Conservation (phyloP, 2,329 filamentous ascomycete genomes). For the Leptographium flavum region DNA sequence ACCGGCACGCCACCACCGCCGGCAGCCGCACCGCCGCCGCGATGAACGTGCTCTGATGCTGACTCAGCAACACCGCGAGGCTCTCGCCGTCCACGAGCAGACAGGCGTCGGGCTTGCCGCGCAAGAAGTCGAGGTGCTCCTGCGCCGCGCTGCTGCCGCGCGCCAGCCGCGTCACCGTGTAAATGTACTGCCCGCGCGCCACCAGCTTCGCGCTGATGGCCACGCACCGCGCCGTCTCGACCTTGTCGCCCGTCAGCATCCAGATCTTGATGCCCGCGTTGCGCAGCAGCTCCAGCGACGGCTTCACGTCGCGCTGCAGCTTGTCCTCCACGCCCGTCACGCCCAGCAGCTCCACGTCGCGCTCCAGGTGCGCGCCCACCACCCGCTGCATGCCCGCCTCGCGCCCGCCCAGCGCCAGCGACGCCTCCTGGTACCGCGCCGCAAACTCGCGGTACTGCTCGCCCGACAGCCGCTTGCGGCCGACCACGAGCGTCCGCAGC, state of each 20-base stretch:
- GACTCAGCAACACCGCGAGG: slow-evolving; percentile 64
- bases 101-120: slow-evolving; percentile 74
- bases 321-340: slow-evolving; percentile 98
- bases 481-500: slow-evolving; percentile 82
- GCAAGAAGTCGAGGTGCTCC: slow-evolving; percentile 76
- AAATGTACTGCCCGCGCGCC: slow-evolving; percentile 84
- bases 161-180: slow-evolving; percentile 77
- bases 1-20: slow-evolving; percentile 89
- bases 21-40: slow-evolving; percentile 75
- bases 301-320: slow-evolving; percentile 88
- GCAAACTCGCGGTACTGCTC: slow-evolving; percentile 75
- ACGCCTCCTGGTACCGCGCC: slow-evolving; percentile 60
- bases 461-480: slow-evolving; percentile 69
- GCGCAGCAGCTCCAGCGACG: slow-evolving; percentile 81
- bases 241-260: slow-evolving; percentile 99
- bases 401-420: slow-evolving; percentile 63
- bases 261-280: slow-evolving; percentile 98
- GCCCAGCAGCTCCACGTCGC: slow-evolving; percentile 81
- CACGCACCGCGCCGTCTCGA: slow-evolving; percentile 92
- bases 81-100: slow-evolving; percentile 93
- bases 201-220: slow-evolving; percentile 92
- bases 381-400: slow-evolving; percentile 72
- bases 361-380: slow-evolving; percentile 69
- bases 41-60: slow-evolving; percentile 78
- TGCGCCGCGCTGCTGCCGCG: slow-evolving; percentile 72